Conservation (phyloP, 371 early-diverging fungal species). For the Encephalitozoon hellem region DNA sequence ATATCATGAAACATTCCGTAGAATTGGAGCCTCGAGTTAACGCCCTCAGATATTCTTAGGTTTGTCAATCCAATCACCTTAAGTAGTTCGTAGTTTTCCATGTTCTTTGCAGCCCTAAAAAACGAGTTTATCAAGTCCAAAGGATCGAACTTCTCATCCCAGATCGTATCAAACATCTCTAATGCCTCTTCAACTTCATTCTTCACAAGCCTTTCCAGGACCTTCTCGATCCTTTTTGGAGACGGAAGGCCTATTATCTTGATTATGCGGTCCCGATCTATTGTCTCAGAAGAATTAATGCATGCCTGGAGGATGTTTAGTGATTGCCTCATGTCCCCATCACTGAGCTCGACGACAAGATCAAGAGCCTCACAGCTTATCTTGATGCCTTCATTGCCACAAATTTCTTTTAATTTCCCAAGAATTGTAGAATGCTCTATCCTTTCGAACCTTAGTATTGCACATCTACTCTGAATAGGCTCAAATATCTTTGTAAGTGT, state of each 20-base stretch:
- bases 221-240: conserved; percentile 28
- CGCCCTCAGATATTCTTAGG: conserved; percentile 45
- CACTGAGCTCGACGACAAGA: conserved; percentile 81
- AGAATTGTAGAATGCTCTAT: conserved; percentile 70
- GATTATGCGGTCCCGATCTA: conserved; percentile 30
- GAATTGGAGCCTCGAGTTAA: conserved; percentile 47
- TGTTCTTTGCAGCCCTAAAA: conserved; percentile 50
- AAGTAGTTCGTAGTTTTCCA: conserved; percentile 45
- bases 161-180: conserved; percentile 40
- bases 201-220: conserved; percentile 14
- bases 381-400: conserved; percentile 68
- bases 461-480: conserved; percentile 93
- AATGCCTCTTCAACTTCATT: conserved; percentile 40
- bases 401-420: conserved; percentile 70
- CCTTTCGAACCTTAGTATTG: conserved; percentile 75
- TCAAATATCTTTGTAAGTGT: conserved; percentile 89
- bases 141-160: conserved; percentile 50
- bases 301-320: conserved; percentile 80
- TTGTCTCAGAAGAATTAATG: not conserved
- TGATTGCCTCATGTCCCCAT: conserved; percentile 96
- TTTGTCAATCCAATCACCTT: conserved; percentile 40
- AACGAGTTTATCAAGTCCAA: conserved; percentile 49
- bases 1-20: conserved; percentile 54
- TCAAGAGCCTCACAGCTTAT: conserved; percentile 62
- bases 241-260: conserved; percentile 54